These are phyloP conservation scores for Sergeia podlipaevii DNA, from an alignment of 208 protist genomes.

Conservation along the genomic window DNA sequence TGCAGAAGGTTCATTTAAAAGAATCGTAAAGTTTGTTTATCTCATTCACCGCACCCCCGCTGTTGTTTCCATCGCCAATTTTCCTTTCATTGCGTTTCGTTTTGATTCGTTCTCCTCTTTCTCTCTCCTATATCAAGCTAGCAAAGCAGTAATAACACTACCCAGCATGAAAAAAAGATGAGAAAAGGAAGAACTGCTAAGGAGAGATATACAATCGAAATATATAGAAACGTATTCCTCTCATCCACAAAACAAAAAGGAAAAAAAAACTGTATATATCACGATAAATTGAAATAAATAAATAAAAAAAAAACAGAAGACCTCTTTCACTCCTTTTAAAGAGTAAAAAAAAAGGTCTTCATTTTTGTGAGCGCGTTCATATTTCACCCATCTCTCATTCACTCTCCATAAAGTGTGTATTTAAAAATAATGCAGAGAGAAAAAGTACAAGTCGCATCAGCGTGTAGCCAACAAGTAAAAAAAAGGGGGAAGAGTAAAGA, in stretches of 20 bases:
- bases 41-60: neutral
- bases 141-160: neutral
- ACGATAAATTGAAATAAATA: conserved; percentile 8
- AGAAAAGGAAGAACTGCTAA: conserved; percentile 8
- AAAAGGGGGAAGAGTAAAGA: no score
- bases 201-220: neutral
- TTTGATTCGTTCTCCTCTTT: no score
- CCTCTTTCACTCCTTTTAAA: neutral
- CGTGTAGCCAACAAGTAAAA: no score
- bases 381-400: neutral
- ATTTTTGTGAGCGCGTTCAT: neutral
- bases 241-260: neutral
- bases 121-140: no score
- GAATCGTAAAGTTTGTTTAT: neutral
- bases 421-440: no score
- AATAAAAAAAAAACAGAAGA: conserved; percentile 1
- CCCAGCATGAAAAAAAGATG: conserved; percentile 7
- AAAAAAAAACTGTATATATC: conserved; percentile 8
- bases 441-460: no score
- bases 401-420: neutral
- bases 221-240: neutral
- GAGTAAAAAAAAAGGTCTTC: neutral
- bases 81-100: no score
- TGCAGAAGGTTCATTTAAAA: conserved; percentile 8
- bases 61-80: no score